Base-by-base conservation (phyloP, 495 filamentous ascomycete species). In the Penicillium angulare region DNA sequence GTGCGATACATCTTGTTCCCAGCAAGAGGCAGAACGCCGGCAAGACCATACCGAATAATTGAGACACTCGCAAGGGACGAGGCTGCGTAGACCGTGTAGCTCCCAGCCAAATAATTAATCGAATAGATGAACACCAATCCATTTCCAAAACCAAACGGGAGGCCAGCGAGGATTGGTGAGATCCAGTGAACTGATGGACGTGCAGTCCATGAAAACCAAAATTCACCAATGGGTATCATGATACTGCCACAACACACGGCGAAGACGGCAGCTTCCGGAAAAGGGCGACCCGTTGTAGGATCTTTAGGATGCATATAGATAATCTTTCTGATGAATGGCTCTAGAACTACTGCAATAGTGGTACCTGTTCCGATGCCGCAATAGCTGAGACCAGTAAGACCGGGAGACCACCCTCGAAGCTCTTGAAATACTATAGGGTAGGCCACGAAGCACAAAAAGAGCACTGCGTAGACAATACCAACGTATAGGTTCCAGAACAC, bases 121-220 rank as follows among this genome's bases (percentile, higher is more conserved):
- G 81, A 77, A 57, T 90, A 88, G 55, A 91, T 87, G 63, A 90
- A 92, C 42, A 82, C 77, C 2, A 85, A 67, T 2, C 75, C 77
- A 55, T 90, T 89, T 0, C 88, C 88, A 5, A 80, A 61, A 4
- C 87, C 86, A 60, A 90, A 92, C 0, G 84, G 82, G 3, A 90
- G 68, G n/a, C 86, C 86, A 3, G 85, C 83, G 2, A 86, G 64
- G 53, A 92, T 87, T 12, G 87, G 83, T 39, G 75, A 69, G 32
- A 86, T 79, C 81, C 85, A 86, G 63, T 88, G 87, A 24, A 88
- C 82, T 1, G 78, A 69, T 0, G 84, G 82, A 0, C 76, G 74
- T 32, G 81, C 84, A 0, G 88, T 91, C 87, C 86, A 90, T n/a
- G 81, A 76, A 62, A 92, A 91, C 63, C 77, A 78, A 6, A 92